phyloP scores from a whole-genome alignment of 2,329 filamentous ascomycete genomes.

The Colletotrichum acutatum region DNA sequence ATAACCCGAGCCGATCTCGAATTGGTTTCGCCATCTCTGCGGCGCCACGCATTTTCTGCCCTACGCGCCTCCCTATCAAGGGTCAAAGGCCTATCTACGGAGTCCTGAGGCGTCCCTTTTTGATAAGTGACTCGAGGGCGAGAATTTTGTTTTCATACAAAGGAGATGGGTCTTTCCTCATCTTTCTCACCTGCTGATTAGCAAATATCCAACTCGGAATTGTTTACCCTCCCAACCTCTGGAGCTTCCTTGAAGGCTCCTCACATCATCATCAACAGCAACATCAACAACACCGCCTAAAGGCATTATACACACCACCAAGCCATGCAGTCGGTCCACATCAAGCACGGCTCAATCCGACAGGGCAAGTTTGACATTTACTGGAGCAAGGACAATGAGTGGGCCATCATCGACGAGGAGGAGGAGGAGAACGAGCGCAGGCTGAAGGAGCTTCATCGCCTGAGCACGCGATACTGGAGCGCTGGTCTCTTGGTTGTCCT shows the following conservation, averaged over 20 bases:
- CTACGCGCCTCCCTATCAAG: not conserved
- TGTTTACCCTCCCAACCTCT: not conserved
- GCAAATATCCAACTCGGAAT: not conserved
- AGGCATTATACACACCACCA: not conserved
- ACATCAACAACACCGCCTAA: not conserved
- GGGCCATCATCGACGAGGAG: conserved; percentile 35
- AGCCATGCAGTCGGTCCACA: conserved; percentile 12
- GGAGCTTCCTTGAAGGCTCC: not conserved
- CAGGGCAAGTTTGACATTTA: conserved; percentile 12
- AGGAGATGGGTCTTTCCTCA: not conserved
- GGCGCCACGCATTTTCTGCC: not conserved
- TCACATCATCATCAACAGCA: not conserved
- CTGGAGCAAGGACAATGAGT: conserved; percentile 33
- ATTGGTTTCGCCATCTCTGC: not conserved
- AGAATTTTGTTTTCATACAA: not conserved
- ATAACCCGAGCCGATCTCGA: conserved; percentile 17
- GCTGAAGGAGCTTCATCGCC: conserved; percentile 3
- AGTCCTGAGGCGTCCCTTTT: not conserved
- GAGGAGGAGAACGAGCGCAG: conserved; percentile 25
- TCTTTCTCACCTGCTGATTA: not conserved
- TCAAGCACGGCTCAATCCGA: conserved; percentile 4
- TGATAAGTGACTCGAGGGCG: not conserved
- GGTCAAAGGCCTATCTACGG: not conserved
- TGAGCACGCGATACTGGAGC: conserved; percentile 3
- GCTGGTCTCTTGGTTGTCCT: conserved; percentile 27